Evolutionary conservation across 805 yeast genomes (phyloP).

Genomic region (Zygosaccharomyces kombuchaensis): DNA sequence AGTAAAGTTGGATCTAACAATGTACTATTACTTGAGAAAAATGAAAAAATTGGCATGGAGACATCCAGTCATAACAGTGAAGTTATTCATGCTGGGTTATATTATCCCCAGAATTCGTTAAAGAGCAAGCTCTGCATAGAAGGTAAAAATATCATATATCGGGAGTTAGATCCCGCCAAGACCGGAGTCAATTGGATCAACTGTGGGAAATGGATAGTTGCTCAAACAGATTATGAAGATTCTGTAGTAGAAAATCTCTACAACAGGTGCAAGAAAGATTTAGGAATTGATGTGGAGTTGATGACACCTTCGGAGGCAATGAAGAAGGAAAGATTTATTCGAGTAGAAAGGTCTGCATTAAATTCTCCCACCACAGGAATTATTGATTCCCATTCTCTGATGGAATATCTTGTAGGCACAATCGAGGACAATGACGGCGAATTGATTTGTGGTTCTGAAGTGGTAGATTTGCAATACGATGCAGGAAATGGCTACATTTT

Average conservation of each 20-base stretch:
- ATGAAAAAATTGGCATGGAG: conserved; percentile 64
- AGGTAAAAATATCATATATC: conserved; percentile 69
- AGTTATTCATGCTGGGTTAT: conserved; percentile 88
- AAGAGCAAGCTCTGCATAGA: conserved; percentile 66
- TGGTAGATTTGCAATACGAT: conserved; percentile 37
- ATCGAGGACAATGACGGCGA: conserved; percentile 62
- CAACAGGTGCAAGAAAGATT: conserved; percentile 41
- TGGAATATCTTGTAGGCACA: conserved; percentile 51
- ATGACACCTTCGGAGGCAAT: conserved; percentile 44
- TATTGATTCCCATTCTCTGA: conserved; percentile 71
- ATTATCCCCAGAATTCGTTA: conserved; percentile 66
- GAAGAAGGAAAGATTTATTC: conserved; percentile 59
- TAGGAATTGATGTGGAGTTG: conserved; percentile 59
- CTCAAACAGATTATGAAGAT: conserved; percentile 63
- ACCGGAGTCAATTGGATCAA: conserved; percentile 53
- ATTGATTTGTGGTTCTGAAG: conserved; percentile 57
- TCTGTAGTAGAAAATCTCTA: conserved; percentile 54
- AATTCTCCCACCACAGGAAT: conserved; percentile 84
- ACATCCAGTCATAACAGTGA: conserved; percentile 89
- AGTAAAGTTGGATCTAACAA: conserved; percentile 41
- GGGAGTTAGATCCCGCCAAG: conserved; percentile 36
- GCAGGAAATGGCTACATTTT: conserved; percentile 31
- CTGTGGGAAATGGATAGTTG: conserved; percentile 87
- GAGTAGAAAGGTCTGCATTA: conserved; percentile 57
- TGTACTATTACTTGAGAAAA: conserved; percentile 67